Base-by-base conservation (phyloP, 805 yeast species). In the Cyberlindnera bimundalis region DNA sequence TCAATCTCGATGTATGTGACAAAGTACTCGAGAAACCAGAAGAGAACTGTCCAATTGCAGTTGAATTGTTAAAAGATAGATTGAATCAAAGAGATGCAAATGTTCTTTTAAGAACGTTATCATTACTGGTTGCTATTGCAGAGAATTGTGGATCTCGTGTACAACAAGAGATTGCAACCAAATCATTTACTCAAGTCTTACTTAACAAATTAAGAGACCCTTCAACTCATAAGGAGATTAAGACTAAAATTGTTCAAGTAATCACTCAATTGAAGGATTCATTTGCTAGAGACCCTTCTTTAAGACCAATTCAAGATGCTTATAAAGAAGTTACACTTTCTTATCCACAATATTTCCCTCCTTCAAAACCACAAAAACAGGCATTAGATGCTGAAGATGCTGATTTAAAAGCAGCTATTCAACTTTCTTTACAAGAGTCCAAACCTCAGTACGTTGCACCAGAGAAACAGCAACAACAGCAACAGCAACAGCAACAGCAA, bases 101-200 rank as follows among this genome's bases (percentile, higher is more conserved):
- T 57, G 78, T 80, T 3, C 74, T 81, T 29, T 59, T 84, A 37
- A 70, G 85, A 55, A 62, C 84, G 0, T 55, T 84, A 15, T 64
- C 81, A 0, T 51, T 78, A 34, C 56, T 81, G 16, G 71, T 74
- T 21, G 76, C 88, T 6, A 53, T 84, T 21, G 86, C 88, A 2
- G 88, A 83, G 56, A 84, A 84, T 59, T 83, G 91, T 60, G 90
- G 90, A 3, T 76, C 87, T 11, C 70, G 78, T 56, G 71, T 79
- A 65, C 78, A 76, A 50, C 79, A 69, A 43, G 79, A 76, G 49
- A 73, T 84, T 27, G 79, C 85, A 15, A 71, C 84, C 16, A 70
- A 72, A 47, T 50, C 66, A 3, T 81, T 81, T 53, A 74, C 81
- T 14, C 59, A 61, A 24, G 50, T 67, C 9, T 61, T 84, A 32